Percentiles rank a stretch among this genome's conserved stretches.
Evolutionary conservation across 2,329 filamentous ascomycete species (phyloP).

Genomic region (Fusarium redolens): DNA sequence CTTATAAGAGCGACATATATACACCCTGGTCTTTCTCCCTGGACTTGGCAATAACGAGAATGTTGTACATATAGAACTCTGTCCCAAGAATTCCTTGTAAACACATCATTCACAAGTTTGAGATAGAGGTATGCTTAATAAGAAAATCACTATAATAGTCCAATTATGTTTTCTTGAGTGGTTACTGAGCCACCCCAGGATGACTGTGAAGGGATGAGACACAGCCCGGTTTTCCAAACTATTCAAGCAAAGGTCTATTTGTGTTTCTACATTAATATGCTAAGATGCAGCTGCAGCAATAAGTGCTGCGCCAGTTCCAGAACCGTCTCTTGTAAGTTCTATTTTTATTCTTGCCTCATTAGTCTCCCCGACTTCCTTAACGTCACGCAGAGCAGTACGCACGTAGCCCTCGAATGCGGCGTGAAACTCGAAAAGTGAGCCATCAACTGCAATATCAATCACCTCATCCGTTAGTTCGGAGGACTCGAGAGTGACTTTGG

Average conservation of each 20-base stretch:
- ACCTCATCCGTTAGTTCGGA: not conserved
- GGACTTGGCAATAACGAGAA: accelerated
- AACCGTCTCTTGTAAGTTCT: conserved; percentile 14
- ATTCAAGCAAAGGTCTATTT: not conserved
- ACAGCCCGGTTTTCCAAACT: no score
- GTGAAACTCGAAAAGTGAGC: conserved; percentile 11
- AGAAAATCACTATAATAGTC: no score
- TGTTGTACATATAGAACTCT: not conserved
- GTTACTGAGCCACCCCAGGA: no score
- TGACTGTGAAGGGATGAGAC: no score
- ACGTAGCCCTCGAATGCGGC: not conserved
- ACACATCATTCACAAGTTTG: no score
- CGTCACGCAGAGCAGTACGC: not conserved
- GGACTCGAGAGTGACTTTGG: not conserved
- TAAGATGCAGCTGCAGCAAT: conserved; percentile 3
- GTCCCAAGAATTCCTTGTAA: no score
- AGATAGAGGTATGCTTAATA: no score
- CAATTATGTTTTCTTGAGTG: no score
- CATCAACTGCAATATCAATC: conserved; percentile 1
- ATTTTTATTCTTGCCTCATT: conserved; percentile 8
- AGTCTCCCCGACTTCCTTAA: not conserved
- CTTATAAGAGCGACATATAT: accelerated
- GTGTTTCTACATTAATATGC: not conserved
- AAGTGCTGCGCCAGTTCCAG: conserved; percentile 9
- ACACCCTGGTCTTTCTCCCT: accelerated